A percentile compares a stretch with the other conserved stretches of the same genome.
These are phyloP conservation scores for Apiospora kogelbergensis DNA, from an alignment of 2,329 filamentous ascomycete genomes.

Conservation along the genomic window DNA sequence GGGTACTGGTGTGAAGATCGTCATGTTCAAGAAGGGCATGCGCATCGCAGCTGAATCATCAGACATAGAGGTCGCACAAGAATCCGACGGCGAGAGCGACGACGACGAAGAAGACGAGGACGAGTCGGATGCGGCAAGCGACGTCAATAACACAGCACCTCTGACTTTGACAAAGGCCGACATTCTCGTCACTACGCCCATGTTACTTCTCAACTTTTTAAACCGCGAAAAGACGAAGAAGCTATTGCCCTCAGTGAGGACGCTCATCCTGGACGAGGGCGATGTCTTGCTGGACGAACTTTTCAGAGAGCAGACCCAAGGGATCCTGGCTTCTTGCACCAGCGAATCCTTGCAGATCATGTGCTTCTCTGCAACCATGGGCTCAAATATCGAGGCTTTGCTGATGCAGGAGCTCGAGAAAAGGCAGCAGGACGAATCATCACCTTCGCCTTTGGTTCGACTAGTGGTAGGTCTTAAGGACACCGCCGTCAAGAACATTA, in stretches of 20 bases:
- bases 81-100: conserved; percentile 39
- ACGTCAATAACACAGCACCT: conserved; percentile 16
- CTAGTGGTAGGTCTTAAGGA: conserved; percentile 97
- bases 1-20: conserved; percentile 76
- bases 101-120: conserved; percentile 36
- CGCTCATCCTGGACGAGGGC: conserved; percentile 86
- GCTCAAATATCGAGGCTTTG: conserved; percentile 83
- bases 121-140: conserved; percentile 30
- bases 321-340: conserved; percentile 78
- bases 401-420: conserved; percentile 66
- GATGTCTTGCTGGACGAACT: conserved; percentile 90
- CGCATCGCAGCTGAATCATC: conserved; percentile 53
- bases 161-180: conserved; percentile 67
- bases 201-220: conserved; percentile 75
- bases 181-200: conserved; percentile 77
- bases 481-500: conserved; percentile 88
- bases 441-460: conserved; percentile 64
- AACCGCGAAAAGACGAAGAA: conserved; percentile 42
- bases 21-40: conserved; percentile 86
- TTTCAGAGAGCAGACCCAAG: conserved; percentile 85
- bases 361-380: conserved; percentile 97
- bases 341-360: conserved; percentile 70
- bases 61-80: conserved; percentile 28
- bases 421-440: conserved; percentile 40
- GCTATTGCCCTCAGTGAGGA: conserved; percentile 65